These are phyloP conservation scores for Stachybotrys echinatus DNA, from an alignment of 2,329 filamentous ascomycete genomes.

Conservation along the genomic window DNA sequence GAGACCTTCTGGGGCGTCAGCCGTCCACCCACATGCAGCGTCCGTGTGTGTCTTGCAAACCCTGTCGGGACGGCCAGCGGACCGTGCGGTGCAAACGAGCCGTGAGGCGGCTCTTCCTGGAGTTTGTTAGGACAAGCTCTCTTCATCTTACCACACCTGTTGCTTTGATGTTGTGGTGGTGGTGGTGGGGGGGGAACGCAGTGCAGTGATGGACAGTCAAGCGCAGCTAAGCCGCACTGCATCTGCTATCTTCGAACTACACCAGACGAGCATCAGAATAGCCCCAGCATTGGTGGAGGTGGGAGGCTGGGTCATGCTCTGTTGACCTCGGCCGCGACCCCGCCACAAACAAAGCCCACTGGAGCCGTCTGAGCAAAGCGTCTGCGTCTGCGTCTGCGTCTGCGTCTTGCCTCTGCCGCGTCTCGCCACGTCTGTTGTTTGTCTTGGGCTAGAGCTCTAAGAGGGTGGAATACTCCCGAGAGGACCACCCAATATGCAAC, in stretches of 20 bases:
- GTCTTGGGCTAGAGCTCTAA: slow-evolving; percentile 2
- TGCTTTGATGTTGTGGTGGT: too few species aligned
- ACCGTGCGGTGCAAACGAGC: background rate
- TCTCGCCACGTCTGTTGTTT: slow-evolving; percentile 1
- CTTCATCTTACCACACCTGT: too few species aligned
- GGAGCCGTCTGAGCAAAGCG: background rate
- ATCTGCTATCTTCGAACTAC: background rate
- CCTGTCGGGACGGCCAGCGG: background rate
- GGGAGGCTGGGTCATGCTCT: background rate
- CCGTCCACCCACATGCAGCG: background rate
- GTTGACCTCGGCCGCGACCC: background rate
- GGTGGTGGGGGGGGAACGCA: too few species aligned
- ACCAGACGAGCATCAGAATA: too few species aligned
- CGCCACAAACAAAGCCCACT: background rate
- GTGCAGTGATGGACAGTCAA: too few species aligned
- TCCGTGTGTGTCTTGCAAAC: background rate
- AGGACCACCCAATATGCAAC: slow-evolving; percentile 6
- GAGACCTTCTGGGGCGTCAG: background rate
- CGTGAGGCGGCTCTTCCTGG: background rate
- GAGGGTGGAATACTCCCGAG: background rate
- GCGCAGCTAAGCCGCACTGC: too few species aligned
- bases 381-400: background rate
- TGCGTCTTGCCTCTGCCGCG: background rate
- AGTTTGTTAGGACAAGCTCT: too few species aligned
- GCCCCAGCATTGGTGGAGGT: too few species aligned